These are phyloP conservation scores for Mimosa bimucronata DNA, from an alignment of 306 rosid genomes.

Conservation along the genomic window DNA sequence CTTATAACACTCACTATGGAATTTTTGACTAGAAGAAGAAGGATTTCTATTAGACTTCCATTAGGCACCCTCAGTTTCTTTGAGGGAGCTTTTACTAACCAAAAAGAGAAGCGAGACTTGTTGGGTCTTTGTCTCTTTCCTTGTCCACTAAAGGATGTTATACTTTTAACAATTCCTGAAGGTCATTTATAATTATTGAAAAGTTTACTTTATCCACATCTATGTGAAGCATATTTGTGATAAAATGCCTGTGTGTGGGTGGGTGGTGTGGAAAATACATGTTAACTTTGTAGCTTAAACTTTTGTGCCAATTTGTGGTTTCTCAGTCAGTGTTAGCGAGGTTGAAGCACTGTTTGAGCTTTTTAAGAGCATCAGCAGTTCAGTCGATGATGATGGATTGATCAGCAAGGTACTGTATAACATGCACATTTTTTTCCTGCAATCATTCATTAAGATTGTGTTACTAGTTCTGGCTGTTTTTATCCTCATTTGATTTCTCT, in stretches of 20 bases:
- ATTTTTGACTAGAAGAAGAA: background rate
- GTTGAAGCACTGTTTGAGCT: constrained; percentile 95
- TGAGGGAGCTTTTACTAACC: background rate
- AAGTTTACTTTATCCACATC: background rate
- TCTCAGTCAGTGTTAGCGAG: constrained; percentile 78
- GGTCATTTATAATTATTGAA: background rate
- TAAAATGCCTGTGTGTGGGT: background rate
- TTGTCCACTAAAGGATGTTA: background rate
- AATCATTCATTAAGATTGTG: constrained; percentile 1
- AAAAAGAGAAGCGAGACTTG: background rate
- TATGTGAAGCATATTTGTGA: constrained; percentile 4
- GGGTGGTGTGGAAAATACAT: background rate
- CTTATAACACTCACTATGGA: background rate
- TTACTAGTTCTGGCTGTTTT: constrained; percentile 8
- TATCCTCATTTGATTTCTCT: background rate
- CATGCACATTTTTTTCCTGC: constrained; percentile 5
- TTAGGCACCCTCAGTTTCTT: background rate
- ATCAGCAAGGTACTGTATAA: constrained; percentile 76
- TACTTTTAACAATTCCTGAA: background rate
- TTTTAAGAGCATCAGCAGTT: constrained; percentile 78
- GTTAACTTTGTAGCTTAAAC: constrained; percentile 9
- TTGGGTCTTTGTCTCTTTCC: background rate
- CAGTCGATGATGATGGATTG: constrained; percentile 81
- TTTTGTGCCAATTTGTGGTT: constrained; percentile 36
- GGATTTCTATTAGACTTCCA: background rate